These are phyloP conservation scores for Mycena haematopus DNA, from an alignment of 768 basidiomycete species.

Conservation along the genomic window DNA sequence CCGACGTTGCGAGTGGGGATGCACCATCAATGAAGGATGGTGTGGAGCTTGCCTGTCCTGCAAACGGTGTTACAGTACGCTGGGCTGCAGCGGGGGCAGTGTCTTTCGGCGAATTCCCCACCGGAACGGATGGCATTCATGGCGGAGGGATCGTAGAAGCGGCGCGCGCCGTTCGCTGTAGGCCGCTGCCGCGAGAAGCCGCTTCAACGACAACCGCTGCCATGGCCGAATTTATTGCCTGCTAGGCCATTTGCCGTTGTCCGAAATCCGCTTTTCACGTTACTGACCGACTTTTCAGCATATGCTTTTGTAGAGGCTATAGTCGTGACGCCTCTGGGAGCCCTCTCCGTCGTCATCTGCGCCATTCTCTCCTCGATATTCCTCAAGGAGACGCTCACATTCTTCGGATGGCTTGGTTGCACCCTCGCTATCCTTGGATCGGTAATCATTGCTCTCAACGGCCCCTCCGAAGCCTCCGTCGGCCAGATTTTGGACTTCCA, in stretches of 20 bases:
- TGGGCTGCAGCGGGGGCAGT: too few species aligned
- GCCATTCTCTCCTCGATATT: slow-evolving; percentile 93
- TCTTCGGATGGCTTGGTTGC: slow-evolving; percentile 98
- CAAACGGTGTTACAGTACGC: too few species aligned
- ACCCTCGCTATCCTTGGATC: slow-evolving; percentile 89
- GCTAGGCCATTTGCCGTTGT: neutral
- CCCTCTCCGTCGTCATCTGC: slow-evolving; percentile 94
- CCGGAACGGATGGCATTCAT: too few species aligned
- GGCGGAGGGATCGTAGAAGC: too few species aligned
- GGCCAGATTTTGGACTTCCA: slow-evolving; percentile 77
- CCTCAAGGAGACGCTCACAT: slow-evolving; percentile 89
- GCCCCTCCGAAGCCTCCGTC: slow-evolving; percentile 65
- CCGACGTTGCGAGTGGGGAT: neutral
- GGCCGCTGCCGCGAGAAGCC: too few species aligned
- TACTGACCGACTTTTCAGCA: slow-evolving; percentile 45
- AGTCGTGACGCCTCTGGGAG: slow-evolving; percentile 96
- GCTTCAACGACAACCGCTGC: neutral
- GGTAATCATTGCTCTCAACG: slow-evolving; percentile 90
- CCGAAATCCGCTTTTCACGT: slow-evolving; percentile 39
- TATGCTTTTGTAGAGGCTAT: slow-evolving; percentile 94
- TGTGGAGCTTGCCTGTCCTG: neutral
- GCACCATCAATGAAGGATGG: neutral
- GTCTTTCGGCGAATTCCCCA: too few species aligned
- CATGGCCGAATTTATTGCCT: too few species aligned
- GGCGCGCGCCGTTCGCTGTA: too few species aligned